A percentile compares a stretch with the other conserved stretches of the same genome.
Conservation (phyloP, 140 eudicot genomes). For the Bidens hawaiensis region DNA sequence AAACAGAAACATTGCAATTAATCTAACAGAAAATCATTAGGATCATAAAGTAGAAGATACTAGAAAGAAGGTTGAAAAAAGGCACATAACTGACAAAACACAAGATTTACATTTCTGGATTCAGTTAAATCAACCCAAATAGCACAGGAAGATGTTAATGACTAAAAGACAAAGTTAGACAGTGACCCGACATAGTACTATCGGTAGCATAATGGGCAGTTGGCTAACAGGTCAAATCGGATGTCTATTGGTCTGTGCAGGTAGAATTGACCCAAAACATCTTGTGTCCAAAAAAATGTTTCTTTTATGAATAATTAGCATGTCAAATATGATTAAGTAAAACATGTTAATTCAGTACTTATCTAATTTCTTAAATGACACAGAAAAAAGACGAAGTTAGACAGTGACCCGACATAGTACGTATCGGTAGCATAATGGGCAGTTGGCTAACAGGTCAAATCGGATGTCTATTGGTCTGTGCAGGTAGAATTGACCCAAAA, state of each 20-base stretch:
- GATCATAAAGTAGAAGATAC: not conserved
- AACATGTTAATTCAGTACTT: not conserved
- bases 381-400: not conserved
- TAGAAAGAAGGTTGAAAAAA: not conserved
- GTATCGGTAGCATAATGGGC: not conserved
- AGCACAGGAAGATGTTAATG: not conserved
- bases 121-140: constrained; percentile 7
- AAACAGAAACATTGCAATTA: not conserved
- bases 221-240: not conserved
- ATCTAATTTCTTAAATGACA: not conserved
- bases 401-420: not conserved
- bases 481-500: not conserved
- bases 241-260: not conserved
- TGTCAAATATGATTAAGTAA: not conserved
- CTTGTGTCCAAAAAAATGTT: not conserved
- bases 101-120: not conserved
- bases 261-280: not conserved
- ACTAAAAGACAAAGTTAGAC: not conserved
- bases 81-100: not conserved
- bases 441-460: not conserved
- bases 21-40: not conserved
- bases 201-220: not conserved
- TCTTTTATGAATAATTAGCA: not conserved
- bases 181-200: not conserved
- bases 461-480: not conserved